phyloP scores from a whole-genome alignment of 352 stramenopile genomes.

The Globisporangium mamillatum region DNA sequence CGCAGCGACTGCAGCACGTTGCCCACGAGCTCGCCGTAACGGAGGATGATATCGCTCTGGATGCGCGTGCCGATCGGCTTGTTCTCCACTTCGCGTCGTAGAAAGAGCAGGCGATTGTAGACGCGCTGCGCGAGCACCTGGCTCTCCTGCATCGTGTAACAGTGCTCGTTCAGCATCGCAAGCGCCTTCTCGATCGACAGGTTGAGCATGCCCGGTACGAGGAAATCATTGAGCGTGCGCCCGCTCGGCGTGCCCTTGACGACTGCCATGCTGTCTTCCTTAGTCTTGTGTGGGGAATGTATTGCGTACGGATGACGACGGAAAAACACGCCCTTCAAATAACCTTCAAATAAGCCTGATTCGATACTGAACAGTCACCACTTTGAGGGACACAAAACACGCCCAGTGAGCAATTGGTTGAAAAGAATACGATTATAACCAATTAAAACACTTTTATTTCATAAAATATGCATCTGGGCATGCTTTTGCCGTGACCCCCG shows the following conservation, averaged over 20 bases:
- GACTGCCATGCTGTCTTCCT: neutral
- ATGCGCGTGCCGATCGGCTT: slow-evolving; percentile 11
- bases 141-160: slow-evolving; percentile 16
- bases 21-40: slow-evolving; percentile 14
- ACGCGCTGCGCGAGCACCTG: slow-evolving; percentile 13
- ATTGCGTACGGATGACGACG: too few relatives aligned
- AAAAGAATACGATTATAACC: too few relatives aligned
- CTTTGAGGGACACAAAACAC: too few relatives aligned
- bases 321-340: too few relatives aligned
- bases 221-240: slow-evolving; percentile 13
- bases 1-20: neutral
- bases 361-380: too few relatives aligned
- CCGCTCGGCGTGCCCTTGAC: neutral
- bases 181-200: slow-evolving; percentile 13
- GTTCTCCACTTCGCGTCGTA: slow-evolving; percentile 10
- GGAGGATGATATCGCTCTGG: slow-evolving; percentile 14
- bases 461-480: too few relatives aligned
- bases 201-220: slow-evolving; percentile 18
- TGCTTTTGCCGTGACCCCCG: too few relatives aligned
- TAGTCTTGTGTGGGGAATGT: too few relatives aligned
- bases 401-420: too few relatives aligned
- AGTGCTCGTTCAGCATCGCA: neutral
- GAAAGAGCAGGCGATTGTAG: slow-evolving; percentile 8
- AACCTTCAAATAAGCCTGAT: too few relatives aligned
- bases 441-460: too few relatives aligned